Conservation (phyloP, 495 filamentous ascomycete species). For the Penicillium cosmopolitanum region DNA sequence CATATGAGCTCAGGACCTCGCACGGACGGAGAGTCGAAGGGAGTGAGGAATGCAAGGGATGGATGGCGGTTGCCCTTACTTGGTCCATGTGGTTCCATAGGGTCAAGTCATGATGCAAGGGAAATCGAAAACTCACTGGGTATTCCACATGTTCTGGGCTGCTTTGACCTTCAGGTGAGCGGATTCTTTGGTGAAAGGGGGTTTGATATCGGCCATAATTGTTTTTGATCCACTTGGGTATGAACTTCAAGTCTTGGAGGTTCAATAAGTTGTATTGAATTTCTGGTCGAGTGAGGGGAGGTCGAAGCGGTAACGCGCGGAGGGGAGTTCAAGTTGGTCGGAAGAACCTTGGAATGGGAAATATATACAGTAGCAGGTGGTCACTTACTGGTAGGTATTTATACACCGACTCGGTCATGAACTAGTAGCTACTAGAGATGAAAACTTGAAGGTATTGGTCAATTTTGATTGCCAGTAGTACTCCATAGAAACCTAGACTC, state of each 20-base stretch:
- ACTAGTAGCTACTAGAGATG: too few species aligned
- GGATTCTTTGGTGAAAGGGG: conserved; percentile 80
- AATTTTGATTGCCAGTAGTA: too few species aligned
- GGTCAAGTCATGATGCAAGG: conserved; percentile 2
- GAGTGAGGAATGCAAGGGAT: conserved; percentile 38
- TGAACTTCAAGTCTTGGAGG: neutral
- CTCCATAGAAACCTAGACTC: too few species aligned
- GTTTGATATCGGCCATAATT: conserved; percentile 60
- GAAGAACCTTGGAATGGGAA: neutral
- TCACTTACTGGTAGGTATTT: too few species aligned
- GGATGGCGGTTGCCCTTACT: conserved; percentile 21
- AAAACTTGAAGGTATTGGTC: too few species aligned
- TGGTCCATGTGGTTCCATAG: conserved; percentile 25
- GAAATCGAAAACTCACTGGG: conserved; percentile 52
- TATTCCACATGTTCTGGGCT: conserved; percentile 87
- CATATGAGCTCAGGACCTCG: conserved; percentile 16
- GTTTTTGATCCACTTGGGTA: neutral
- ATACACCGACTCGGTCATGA: too few species aligned
- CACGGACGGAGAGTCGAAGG: conserved; percentile 22
- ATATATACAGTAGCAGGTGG: neutral
- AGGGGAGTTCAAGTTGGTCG: neutral
- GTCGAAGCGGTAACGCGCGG: neutral
- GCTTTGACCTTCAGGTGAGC: conserved; percentile 82
- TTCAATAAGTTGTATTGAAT: neutral
- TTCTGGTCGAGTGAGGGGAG: neutral